Base-by-base conservation (phyloP, 1,139 yeast species). In the Pichia sp. region DNA sequence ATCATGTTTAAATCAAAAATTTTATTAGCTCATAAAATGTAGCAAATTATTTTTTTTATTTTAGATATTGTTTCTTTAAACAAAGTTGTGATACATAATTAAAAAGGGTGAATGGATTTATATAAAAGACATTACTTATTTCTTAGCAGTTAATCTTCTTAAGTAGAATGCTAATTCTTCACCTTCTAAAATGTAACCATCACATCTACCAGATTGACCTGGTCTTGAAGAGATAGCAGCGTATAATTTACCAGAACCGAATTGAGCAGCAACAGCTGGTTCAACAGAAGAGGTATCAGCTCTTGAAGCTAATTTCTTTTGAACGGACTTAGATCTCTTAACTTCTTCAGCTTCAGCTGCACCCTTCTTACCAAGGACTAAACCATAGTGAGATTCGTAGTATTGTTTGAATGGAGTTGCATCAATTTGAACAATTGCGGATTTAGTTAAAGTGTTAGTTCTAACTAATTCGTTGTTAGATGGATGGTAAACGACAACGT, bases 151-250 rank as follows among this genome's bases (percentile, higher is more conserved):
- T 78, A 92, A 81, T 87, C 96, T 90, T 84, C 95, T 89, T 74
- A 92, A 84, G 96, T 92, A 92, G 95, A 92, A 92, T 74, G 97
- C 97, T 75, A 92, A 87, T 80, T 92, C 98, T 74, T 94, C 99
- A 78, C 98, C 98, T 82, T 92, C 99, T 74, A 94, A 87, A 77
- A 92, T 84, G 95, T 94, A 92, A 77, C 99, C 99, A 74, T 94
- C 98, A 78, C 92, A 84, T 81, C 99, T 94, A 77, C 99, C 99
- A 62, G 96, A 85, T 83, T 92, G 99, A 76, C 99, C 99, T 73
- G 99, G 99, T 83, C 99, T 90, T 53, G 98, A 92, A 63, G 98
- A 89, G 70, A 92, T 89, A 73, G 82, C 83, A 73, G 98, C 98
- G 80, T 92, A 92, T 68, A 92, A 84, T 79, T 94, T 89, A 82